A percentile compares a stretch with the other conserved stretches of the same genome.
phyloP scores from a whole-genome alignment of 352 stramenopile species.

The Pythium angustatum region DNA sequence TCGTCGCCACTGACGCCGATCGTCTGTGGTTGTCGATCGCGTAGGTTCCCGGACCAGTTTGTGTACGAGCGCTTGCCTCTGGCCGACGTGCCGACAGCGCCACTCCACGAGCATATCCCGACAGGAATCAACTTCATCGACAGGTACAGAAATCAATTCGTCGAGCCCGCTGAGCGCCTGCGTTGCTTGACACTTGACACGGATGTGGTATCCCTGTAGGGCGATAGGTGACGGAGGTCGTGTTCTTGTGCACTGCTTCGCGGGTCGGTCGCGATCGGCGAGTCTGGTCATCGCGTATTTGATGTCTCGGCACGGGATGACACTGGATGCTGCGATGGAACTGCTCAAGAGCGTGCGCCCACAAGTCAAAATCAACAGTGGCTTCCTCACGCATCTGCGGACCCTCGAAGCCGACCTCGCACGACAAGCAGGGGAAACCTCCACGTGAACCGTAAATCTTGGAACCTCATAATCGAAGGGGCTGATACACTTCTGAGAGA shows the following conservation, averaged over 20 bases:
- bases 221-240: slow-evolving; percentile 42
- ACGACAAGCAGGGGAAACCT: not conserved
- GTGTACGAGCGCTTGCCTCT: slow-evolving; percentile 56
- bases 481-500: too few relatives aligned
- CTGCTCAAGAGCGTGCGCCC: slow-evolving; percentile 48
- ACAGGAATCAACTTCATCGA: slow-evolving; percentile 61
- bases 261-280: slow-evolving; percentile 66
- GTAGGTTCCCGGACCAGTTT: slow-evolving; percentile 51
- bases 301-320: slow-evolving; percentile 39
- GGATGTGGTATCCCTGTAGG: slow-evolving; percentile 21
- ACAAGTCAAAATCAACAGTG: slow-evolving; percentile 63
- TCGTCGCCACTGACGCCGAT: too few relatives aligned
- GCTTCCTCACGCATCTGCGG: slow-evolving; percentile 57
- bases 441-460: too few relatives aligned
- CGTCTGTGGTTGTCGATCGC: not conserved
- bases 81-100: slow-evolving; percentile 40
- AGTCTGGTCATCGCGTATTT: slow-evolving; percentile 72
- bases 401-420: slow-evolving; percentile 35
- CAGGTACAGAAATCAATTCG: slow-evolving; percentile 29
- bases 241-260: slow-evolving; percentile 79
- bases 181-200: too few relatives aligned
- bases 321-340: slow-evolving; percentile 42
- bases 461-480: too few relatives aligned
- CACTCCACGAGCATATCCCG: slow-evolving; percentile 51
- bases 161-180: too few relatives aligned